A percentile compares a stretch with the other conserved stretches of the same genome.
These are phyloP conservation scores for Apiospora arundinis DNA, from an alignment of 2,329 filamentous ascomycete species.

Conservation along the genomic window DNA sequence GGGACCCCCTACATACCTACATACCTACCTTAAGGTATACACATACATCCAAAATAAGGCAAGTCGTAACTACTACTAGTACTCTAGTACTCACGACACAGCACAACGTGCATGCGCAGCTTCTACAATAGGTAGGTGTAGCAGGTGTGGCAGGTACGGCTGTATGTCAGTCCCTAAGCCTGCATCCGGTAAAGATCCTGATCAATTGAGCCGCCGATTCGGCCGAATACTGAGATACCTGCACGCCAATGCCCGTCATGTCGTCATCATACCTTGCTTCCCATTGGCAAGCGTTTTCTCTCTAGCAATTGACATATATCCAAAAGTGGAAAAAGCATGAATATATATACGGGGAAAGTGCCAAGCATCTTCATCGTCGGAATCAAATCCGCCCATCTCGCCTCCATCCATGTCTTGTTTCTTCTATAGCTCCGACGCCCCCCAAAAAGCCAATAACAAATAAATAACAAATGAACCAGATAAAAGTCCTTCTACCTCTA, in stretches of 20 bases:
- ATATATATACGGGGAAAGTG: slow-evolving; percentile 9
- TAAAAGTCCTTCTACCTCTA: slow-evolving; percentile 2
- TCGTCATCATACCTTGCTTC: slow-evolving; percentile 15
- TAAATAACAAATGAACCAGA: not conserved
- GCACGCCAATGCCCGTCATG: slow-evolving; percentile 13
- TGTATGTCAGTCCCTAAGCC: not conserved
- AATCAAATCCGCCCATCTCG: slow-evolving; percentile 9
- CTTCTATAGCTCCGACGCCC: slow-evolving; percentile 16
- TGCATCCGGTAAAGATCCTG: not conserved
- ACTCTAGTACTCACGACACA: not conserved
- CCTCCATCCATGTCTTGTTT: not conserved
- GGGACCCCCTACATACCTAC: not conserved
- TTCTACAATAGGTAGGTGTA: not conserved
- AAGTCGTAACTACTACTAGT: too few relatives aligned
- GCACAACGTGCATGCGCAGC: too few relatives aligned
- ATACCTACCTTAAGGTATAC: too few relatives aligned
- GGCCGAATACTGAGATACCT: slow-evolving; percentile 16
- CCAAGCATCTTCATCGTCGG: slow-evolving; percentile 9
- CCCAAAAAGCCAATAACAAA: not conserved
- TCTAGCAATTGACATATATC: not conserved
- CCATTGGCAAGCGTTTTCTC: not conserved
- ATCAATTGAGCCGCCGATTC: not conserved
- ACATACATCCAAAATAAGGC: not conserved
- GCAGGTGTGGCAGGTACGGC: not conserved
- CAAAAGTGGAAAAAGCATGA: not conserved